Base-by-base conservation (phyloP, 2,329 filamentous ascomycete genomes). In the Aureobasidium namibiae region DNA sequence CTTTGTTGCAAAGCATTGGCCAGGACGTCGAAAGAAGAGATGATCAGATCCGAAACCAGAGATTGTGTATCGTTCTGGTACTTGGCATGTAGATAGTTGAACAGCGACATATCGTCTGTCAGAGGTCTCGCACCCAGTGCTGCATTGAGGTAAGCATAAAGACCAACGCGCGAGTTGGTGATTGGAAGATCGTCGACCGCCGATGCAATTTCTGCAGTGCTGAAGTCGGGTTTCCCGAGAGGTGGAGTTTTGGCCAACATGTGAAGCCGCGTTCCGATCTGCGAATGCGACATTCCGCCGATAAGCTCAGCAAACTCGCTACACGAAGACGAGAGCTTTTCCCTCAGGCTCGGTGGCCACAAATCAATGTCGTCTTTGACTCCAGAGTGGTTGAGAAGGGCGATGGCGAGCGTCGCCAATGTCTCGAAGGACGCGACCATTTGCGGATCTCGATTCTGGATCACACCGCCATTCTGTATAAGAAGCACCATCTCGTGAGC, bases 11-110 rank as follows among this genome's bases (percentile, higher is more conserved):
- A 88, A 5, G 88, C 88, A 67, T 95, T 95, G 36, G 91, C 89
- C 16, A 99, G 78, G 5, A 95, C 82, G 66, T 97, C 92, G 67
- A 99, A 97, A 0, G 91, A 86, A 1, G 91, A 90, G 10, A 92
- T 82, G 42, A 97, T 88, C 1, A 97, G 78, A 66, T 96, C 91
- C 57, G 90, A 84, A 0, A 89, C 84, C 45, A 90, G 85, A 13
- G 83, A 81, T 71, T 92, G 88, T 42, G 88, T 80, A 66, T 96
- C 88, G 39, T 87, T 88, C 82, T 88, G 87, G 68, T 96, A 96
- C 70, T 92, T 82, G 65, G 92, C 90, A 66, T 90, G 85, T 42
- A 97, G 74, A 72, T 92, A 94, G 52, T 83, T 88, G 64, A 94
- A 85, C 11, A 97, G 79, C 26, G 82, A 81, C 56, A 80, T 78